Evolutionary conservation across 2,329 filamentous ascomycete genomes (phyloP).

Genomic region (Microdochium bolleyi): DNA sequence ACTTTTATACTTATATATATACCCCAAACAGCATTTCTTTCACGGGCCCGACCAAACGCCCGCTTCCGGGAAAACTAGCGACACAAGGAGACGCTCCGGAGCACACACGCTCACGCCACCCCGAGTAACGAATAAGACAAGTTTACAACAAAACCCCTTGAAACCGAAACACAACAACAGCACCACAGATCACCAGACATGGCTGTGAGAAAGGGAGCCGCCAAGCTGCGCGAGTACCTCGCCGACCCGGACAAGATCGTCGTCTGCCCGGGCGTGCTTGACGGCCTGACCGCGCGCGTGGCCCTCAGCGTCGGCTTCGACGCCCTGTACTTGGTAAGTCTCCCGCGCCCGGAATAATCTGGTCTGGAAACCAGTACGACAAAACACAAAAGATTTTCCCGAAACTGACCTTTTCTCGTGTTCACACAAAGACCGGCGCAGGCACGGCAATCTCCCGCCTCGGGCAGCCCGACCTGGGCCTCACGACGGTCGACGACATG

Average conservation of each 20-base stretch:
- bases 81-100: too few relatives aligned
- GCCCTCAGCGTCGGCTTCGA: slow-evolving; percentile 56
- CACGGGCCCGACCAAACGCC: too few relatives aligned
- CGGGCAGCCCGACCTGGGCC: slow-evolving; percentile 54
- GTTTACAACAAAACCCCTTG: too few relatives aligned
- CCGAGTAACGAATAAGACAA: too few relatives aligned
- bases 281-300: slow-evolving; percentile 58
- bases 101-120: too few relatives aligned
- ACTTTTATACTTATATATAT: too few relatives aligned
- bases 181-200: background rate
- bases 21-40: too few relatives aligned
- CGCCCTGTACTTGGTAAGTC: slow-evolving; percentile 56
- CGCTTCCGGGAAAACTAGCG: too few relatives aligned
- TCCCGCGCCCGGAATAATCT: background rate
- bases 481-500: slow-evolving; percentile 57
- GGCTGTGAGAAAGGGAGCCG: slow-evolving; percentile 11
- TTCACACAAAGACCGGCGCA: slow-evolving; percentile 11
- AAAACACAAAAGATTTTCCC: too few relatives aligned
- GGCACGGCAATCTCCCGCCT: slow-evolving; percentile 42
- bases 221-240: slow-evolving; percentile 31
- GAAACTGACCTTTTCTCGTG: background rate
- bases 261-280: slow-evolving; percentile 59
- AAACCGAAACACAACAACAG: background rate
- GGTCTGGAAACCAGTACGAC: too few relatives aligned
- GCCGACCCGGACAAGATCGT: slow-evolving; percentile 32